Base-by-base conservation (phyloP, 2,329 filamentous ascomycete species). In the Colletotrichum sojae region DNA sequence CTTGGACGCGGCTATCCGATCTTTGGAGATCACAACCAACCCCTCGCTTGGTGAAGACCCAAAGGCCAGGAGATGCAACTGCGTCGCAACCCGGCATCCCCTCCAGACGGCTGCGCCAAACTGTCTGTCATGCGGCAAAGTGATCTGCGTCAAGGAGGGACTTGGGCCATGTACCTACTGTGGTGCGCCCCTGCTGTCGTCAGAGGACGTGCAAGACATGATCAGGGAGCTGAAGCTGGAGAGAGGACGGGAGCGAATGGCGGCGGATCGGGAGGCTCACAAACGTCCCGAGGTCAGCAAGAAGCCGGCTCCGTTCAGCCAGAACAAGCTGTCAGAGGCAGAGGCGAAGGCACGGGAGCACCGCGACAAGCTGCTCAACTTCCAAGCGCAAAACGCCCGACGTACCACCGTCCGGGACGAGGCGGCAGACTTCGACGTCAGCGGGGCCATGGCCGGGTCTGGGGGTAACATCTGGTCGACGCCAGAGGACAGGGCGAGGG, bases 141-240 rank as follows among this genome's bases (percentile, higher is more conserved):
- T 99, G 13, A 91, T 98, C 63, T 99, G 96, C 78, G 90, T 97
- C 25, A 95, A 96, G 76, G 95, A 99, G 80, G 96, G 96, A 0
- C 85, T 98, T 0, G 95, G 95, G 0, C 95, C 95, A 0, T 99
- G 96, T 79, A 98, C 95, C 0, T 98, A 93, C 76, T 99, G 96
- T 82, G 90, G 90, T 0, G 85, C 88, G 0, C 89, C 94, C 0
- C 83, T 99, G 0, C 83, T 99, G 8, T 91, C 87, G 36, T 78
- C 88, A 0, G 82, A 87, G 4, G 94, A 98, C 63, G 89, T 97
- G 10, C 92, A 97, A 75, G 89, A 88, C 40, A 97, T 99, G 89
- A 92, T 98, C 56, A 87, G 88, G 27, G 91, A 95, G 74, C 85
- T 99, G 13, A 90, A 91, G 46, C 92, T 94, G 60, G 95, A 98